A percentile compares a stretch with the other conserved stretches of the same genome.
Evolutionary conservation across 306 rosid genomes (phyloP).

Genomic region (Sechiopsis laciniata): DNA sequence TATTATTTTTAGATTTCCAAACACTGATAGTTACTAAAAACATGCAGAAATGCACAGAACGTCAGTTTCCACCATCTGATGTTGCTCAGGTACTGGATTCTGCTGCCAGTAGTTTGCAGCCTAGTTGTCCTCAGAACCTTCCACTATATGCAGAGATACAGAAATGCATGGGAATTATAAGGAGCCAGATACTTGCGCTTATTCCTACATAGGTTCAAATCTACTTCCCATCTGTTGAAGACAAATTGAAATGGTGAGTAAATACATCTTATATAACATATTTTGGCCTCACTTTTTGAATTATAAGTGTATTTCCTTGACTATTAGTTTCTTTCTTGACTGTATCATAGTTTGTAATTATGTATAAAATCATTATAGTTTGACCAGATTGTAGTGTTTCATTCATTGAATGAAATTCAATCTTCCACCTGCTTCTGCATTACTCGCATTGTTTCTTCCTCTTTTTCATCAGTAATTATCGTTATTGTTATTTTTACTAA

Average conservation of each 20-base stretch:
- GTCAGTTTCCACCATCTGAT: constrained; percentile 87
- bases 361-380: constrained; percentile 19
- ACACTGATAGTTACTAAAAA: constrained; percentile 23
- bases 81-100: constrained; percentile 79
- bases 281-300: constrained; percentile 17
- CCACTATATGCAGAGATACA: constrained; percentile 73
- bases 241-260: constrained; percentile 9
- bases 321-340: constrained; percentile 2
- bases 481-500: background rate
- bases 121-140: constrained; percentile 63
- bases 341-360: constrained; percentile 18
- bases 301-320: constrained; percentile 1
- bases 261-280: constrained; percentile 1
- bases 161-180: constrained; percentile 86
- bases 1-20: background rate
- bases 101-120: constrained; percentile 71
- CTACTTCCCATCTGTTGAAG: background rate
- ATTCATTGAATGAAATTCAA: constrained; percentile 15
- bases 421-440: constrained; percentile 4
- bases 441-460: background rate
- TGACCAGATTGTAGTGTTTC: constrained; percentile 5
- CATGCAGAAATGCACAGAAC: constrained; percentile 84
- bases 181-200: constrained; percentile 87
- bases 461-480: background rate
- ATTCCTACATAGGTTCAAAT: constrained; percentile 54